Evolutionary conservation across 2,329 filamentous ascomycete genomes (phyloP), one percentile per base, ranked within the genome.

Genomic region (Torrubiella hemipterigena): DNA sequence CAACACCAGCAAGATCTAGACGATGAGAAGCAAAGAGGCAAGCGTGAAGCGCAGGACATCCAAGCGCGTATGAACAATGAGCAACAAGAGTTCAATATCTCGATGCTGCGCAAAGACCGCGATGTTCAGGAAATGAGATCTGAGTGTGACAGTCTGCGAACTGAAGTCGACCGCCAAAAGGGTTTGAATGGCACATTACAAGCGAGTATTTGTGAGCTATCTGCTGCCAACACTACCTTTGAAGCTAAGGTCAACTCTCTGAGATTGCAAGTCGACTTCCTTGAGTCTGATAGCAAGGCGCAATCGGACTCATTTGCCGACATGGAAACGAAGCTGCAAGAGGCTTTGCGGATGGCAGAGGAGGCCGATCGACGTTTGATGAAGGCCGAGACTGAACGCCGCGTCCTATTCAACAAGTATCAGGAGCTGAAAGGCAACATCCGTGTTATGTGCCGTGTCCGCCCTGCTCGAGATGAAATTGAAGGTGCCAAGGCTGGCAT

Each of bases 351-450:
- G 11, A 61, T 69, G 14, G 82, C 80, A 1, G 75, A 81, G 18
- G 67, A 73, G 21, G 77, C 82, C 1, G 76, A 81, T 34, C 75
- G 84, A 41, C 94, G 91, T 49, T 65, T 98, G 17, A 79, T 91
- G 39, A 84, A 80, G 46, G 91, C 96, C 50, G 91, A 98, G 57
- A 91, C 83, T 1, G 65, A 94, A 30, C 76, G 91, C 11, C 74
- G 91, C 15, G 89, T 93, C 44, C 69, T 98, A 0, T 94, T 96
- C 63, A 96, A 96, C 56, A 91, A 93, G 53, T 89, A 98, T 28
- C 86, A 98, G 52, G 91, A 98, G 50, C 72, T 98, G 37, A 95
- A 94, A 55, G 91, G 91, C 46, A 98, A 98, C 50, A 98, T 98
- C 47, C 81, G 91, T 14, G 91, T 98, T 42, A 98, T 98, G 74